Evolutionary conservation across 75 land plant species (phyloP), one percentile per base, ranked within the genome.

Genomic region (Selaginella tamariscina): DNA sequence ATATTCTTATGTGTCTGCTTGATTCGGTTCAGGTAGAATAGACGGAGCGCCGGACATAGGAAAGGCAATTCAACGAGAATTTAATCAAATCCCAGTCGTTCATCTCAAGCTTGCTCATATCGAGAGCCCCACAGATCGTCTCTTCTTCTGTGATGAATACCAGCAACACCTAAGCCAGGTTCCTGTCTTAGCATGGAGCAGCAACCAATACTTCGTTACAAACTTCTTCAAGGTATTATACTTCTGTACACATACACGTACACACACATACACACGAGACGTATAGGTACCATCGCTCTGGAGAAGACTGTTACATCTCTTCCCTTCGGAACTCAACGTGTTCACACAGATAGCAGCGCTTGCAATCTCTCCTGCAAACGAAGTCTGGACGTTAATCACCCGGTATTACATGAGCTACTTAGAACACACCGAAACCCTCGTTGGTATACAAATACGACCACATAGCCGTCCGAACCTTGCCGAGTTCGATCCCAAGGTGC

Each of bases 401-500:
- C 39, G 70, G 0, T 22, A 33, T 23, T 70, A 56, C 24, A 24
- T 31, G 73, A 65, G 54, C 27, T 70, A 74, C 73, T 54, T 70
- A 20, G 31, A 64, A 1, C 26, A 39, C 18, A 28, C 79, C 0
- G 1, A 33, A 0, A 30, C 33, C 2, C 39, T 33, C 21, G 62
- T 80, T 13, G 79, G 78, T 9, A 24, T 70, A 1, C 71, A 74
- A 22, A 69, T 73, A 27, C 72, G 72, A 22, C 63, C 32, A 22
- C 72, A 69, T 39, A 59, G 73, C 30, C 64, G 66, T 20, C 2
- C 11, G 0, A 18, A 74, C 31, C 65, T 62, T 15, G 66, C 56
- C 2, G 72, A 24, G 0, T 74, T 59, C 33, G 72, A 74, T 27
- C 32, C 33, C 0, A 24, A 27, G 23, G 76, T 62, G 21, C n/a